Conservation (phyloP, 768 basidiomycete species). For the Hericium coralloides region DNA sequence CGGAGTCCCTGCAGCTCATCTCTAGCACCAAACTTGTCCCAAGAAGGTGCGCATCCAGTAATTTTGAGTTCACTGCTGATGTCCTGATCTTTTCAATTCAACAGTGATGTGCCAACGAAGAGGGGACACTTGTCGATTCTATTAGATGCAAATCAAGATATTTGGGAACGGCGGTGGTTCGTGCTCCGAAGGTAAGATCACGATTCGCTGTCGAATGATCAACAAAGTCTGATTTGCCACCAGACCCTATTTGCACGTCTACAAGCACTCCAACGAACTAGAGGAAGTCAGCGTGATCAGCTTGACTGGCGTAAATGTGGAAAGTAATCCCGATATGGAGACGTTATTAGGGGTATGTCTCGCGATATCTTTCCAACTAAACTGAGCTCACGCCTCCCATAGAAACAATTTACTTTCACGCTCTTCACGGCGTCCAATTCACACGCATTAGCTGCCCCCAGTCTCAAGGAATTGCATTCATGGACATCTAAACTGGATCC, state of each 20-base stretch:
- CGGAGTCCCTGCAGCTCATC: slow-evolving; percentile 56
- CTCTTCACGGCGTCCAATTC: slow-evolving; percentile 90
- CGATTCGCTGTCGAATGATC: neutral
- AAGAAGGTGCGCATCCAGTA: slow-evolving; percentile 42
- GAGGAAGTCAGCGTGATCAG: slow-evolving; percentile 82
- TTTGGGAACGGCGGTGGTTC: slow-evolving; percentile 83
- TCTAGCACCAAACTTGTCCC: slow-evolving; percentile 67
- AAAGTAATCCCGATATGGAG: slow-evolving; percentile 82
- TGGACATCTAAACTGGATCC: slow-evolving; percentile 86
- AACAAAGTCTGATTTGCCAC: neutral
- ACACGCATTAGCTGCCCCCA: slow-evolving; percentile 79
- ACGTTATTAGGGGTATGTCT: slow-evolving; percentile 59
- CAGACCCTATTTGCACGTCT: slow-evolving; percentile 88
- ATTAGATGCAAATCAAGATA: slow-evolving; percentile 67
- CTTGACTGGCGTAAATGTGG: slow-evolving; percentile 76
- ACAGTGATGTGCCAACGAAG: slow-evolving; percentile 76
- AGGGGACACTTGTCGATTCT: slow-evolving; percentile 77
- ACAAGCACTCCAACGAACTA: slow-evolving; percentile 73
- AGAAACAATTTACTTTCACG: slow-evolving; percentile 85
- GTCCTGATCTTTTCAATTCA: slow-evolving; percentile 2
- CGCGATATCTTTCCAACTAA: neutral
- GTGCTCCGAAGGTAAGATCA: slow-evolving; percentile 65
- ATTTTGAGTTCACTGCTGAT: neutral
- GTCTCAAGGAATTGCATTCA: slow-evolving; percentile 69
- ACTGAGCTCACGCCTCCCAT: slow-evolving; percentile 1